A percentile compares a stretch with the other conserved stretches of the same genome.
These are phyloP conservation scores for Cairneyella variabilis DNA, from an alignment of 495 filamentous ascomycete genomes.

Conservation along the genomic window DNA sequence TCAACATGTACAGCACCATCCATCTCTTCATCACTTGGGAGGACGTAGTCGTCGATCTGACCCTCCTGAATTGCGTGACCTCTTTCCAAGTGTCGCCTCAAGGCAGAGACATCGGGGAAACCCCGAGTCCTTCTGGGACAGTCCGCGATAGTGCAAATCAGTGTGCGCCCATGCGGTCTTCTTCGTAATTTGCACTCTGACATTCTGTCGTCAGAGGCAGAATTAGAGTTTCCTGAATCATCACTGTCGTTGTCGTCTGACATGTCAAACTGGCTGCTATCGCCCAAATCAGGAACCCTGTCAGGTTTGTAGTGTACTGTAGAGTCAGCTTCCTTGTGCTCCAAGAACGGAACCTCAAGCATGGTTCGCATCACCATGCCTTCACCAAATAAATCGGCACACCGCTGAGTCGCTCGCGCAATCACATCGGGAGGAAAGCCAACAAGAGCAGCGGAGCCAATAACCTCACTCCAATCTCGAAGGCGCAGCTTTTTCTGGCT, in stretches of 20 bases:
- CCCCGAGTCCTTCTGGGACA: slow-evolving; percentile 30
- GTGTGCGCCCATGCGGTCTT: not conserved
- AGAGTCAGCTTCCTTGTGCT: slow-evolving; percentile 7
- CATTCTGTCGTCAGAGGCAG: not conserved
- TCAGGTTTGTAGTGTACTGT: slow-evolving; percentile 34
- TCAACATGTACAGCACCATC: slow-evolving; percentile 50
- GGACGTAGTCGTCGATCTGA: slow-evolving; percentile 24
- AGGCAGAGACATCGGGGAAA: slow-evolving; percentile 27
- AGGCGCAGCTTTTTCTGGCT: slow-evolving; percentile 33
- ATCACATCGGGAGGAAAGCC: slow-evolving; percentile 61
- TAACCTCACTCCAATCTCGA: slow-evolving; percentile 77
- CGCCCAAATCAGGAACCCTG: slow-evolving; percentile 12
- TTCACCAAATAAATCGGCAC: slow-evolving; percentile 65
- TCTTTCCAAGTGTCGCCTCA: slow-evolving; percentile 32
- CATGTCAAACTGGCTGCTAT: not conserved
- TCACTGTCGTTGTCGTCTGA: not conserved
- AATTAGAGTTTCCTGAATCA: not conserved
- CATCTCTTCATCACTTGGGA: slow-evolving; percentile 47
- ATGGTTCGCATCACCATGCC: slow-evolving; percentile 57
- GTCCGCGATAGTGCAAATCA: slow-evolving; percentile 29
- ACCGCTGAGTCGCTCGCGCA: slow-evolving; percentile 62
- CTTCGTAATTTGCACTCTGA: not conserved
- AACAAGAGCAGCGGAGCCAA: slow-evolving; percentile 67
- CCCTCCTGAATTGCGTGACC: slow-evolving; percentile 30
- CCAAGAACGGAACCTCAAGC: slow-evolving; percentile 34